Conservation (phyloP, 768 basidiomycete species). For the Lyophyllum shimeji region DNA sequence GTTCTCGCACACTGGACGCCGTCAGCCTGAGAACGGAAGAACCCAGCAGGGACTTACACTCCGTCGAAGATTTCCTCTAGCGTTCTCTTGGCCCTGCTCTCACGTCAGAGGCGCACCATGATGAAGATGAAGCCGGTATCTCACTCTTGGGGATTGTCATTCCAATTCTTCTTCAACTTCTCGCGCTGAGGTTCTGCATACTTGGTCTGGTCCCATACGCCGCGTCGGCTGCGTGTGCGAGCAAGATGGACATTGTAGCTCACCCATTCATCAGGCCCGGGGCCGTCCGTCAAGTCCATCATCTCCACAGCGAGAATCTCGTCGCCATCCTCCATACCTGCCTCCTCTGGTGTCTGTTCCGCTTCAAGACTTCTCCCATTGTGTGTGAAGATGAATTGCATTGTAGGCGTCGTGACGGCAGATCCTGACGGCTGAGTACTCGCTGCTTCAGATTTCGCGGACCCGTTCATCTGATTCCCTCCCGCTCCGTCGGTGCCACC, state of each 20-base stretch:
- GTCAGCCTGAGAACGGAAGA: neutral
- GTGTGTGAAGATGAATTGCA: conserved; percentile 86
- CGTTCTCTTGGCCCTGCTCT: conserved; percentile 63
- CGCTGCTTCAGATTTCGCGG: conserved; percentile 50
- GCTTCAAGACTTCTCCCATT: conserved; percentile 77
- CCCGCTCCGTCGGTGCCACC: conserved; percentile 27
- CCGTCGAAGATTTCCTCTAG: conserved; percentile 84
- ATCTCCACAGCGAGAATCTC: conserved; percentile 88
- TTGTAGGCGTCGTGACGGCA: conserved; percentile 38
- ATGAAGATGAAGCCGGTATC: conserved; percentile 18
- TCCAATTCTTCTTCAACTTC: conserved; percentile 81
- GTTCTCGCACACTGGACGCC: conserved; percentile 69
- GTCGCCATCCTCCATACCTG: conserved; percentile 85
- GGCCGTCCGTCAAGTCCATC: conserved; percentile 83
- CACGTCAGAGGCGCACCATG: conserved; percentile 2
- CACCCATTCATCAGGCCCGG: conserved; percentile 63
- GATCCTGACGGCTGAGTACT: conserved; percentile 42
- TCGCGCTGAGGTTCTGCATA: conserved; percentile 63
- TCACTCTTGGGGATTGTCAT: conserved; percentile 72
- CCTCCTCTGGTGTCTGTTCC: conserved; percentile 84
- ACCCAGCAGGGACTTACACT: conserved; percentile 54
- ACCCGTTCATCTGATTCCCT: conserved; percentile 42
- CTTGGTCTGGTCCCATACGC: conserved; percentile 49
- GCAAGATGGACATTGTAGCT: conserved; percentile 20
- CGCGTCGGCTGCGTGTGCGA: neutral